Conservation (phyloP, 495 filamentous ascomycete genomes). For the Glarea lozoyensis region DNA sequence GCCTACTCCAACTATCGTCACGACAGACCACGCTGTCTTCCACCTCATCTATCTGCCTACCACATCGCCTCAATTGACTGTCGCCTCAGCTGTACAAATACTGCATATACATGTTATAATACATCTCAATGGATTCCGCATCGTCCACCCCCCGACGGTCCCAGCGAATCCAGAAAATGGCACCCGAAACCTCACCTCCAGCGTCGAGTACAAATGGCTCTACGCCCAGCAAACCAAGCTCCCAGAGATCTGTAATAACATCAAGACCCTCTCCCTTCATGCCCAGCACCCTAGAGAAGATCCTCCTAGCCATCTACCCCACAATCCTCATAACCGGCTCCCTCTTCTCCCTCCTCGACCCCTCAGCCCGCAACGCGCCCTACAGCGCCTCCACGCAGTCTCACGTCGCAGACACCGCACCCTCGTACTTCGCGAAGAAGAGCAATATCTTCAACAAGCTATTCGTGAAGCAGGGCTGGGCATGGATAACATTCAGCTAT, state of each 20-base stretch:
- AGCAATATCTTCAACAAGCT: conserved; percentile 80
- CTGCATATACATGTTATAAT: too few species aligned
- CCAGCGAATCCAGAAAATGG: conserved; percentile 9
- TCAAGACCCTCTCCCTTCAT: conserved; percentile 14
- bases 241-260: conserved; percentile 6
- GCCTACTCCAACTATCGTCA: neutral
- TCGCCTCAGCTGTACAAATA: too few species aligned
- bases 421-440: conserved; percentile 89
- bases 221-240: neutral
- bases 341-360: conserved; percentile 69
- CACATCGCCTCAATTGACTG: conserved; percentile 9
- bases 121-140: conserved; percentile 19
- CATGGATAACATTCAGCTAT: conserved; percentile 73
- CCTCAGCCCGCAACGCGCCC: conserved; percentile 48
- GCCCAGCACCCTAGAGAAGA: conserved; percentile 52
- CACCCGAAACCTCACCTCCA: neutral
- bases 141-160: conserved; percentile 18
- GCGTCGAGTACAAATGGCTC: neutral
- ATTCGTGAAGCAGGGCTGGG: conserved; percentile 94
- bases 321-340: conserved; percentile 68
- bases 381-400: conserved; percentile 49
- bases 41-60: neutral
- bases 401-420: conserved; percentile 48
- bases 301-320: conserved; percentile 64
- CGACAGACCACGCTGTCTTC: conserved; percentile 9